Base-by-base conservation (phyloP, 2,329 filamentous ascomycete species). In the Madurella mycetomatis region DNA sequence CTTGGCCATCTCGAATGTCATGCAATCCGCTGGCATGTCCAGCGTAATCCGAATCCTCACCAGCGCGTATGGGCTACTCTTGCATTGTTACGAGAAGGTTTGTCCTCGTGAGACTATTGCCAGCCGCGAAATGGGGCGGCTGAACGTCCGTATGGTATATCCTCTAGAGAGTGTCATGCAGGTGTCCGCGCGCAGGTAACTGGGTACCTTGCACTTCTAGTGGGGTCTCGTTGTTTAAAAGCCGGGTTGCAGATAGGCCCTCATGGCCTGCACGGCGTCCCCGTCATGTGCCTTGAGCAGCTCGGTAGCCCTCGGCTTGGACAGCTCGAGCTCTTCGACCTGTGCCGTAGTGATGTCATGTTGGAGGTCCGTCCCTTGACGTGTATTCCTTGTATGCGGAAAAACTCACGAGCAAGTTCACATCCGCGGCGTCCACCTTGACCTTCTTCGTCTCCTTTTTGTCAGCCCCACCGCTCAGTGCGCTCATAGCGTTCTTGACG, bases 351-450 rank as follows among this genome's bases (percentile, higher is more conserved):
- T 25, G 7, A 25, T 25, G 25, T 25, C 25, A 3, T 25, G 25
- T 25, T 25, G 7, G 25, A 25, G 7, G 25, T 7, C 25, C 25
- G 25, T 7, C 25, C 25, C 25, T 25, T 25, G 25, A 7, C 25
- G 3, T 25, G 25, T 25, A 25, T 25, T 25, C 25, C 4, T 25
- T 4, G 25, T 7, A 25, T 7, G 4, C 25, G 25, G 25, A 7
- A 9, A 47, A 11, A 46, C 82, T 61, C 67, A 88, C 86, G 69
- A 92, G 67, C 47, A 92, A 70, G 4, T 78, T 70, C 5, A 92
- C 86, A 69, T 92, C 87, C 2, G 80, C 83, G 5, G 81, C 72
- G 57, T 91, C 87, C 44, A 92, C 82, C 75, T 92, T 92, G 65
- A 91, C 80, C 66, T 80, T 81, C 72, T 81, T 84, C 9, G 69